phyloP scores from a whole-genome alignment of 106 monocot genomes.

The Phalaenopsis equestris region DNA sequence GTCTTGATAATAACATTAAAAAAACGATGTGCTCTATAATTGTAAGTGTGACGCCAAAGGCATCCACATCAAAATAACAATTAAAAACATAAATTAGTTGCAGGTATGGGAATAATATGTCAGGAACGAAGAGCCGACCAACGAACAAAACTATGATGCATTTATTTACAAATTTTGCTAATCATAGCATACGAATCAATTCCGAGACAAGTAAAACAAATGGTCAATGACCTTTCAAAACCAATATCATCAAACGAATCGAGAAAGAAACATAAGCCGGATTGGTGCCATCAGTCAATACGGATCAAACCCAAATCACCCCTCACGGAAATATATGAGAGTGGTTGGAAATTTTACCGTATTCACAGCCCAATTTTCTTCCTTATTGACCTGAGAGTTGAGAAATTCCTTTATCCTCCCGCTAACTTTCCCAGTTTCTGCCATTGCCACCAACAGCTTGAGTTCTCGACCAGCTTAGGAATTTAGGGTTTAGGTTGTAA shows the following conservation, averaged over 20 bases:
- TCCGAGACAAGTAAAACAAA: not conserved
- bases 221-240: not conserved
- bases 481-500: constrained; percentile 2
- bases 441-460: not conserved
- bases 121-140: not conserved
- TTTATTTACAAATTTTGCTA: not conserved
- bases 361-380: constrained; percentile 7
- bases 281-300: not conserved
- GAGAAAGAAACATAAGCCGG: not conserved
- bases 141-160: not conserved
- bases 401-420: constrained; percentile 5
- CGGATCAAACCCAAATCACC: not conserved
- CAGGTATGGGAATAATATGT: not conserved
- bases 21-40: not conserved
- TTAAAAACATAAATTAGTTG: not conserved
- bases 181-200: not conserved
- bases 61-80: not conserved
- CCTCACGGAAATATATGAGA: not conserved
- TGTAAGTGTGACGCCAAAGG: not conserved
- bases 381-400: constrained; percentile 6
- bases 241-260: not conserved
- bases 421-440: not conserved
- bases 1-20: not conserved
- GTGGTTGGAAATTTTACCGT: not conserved
- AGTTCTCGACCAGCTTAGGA: not conserved